A percentile compares a stretch with the other conserved stretches of the same genome.
These are phyloP conservation scores for Malbranchea cinnamomea DNA, from an alignment of 2,329 filamentous ascomycete species.

Conservation along the genomic window DNA sequence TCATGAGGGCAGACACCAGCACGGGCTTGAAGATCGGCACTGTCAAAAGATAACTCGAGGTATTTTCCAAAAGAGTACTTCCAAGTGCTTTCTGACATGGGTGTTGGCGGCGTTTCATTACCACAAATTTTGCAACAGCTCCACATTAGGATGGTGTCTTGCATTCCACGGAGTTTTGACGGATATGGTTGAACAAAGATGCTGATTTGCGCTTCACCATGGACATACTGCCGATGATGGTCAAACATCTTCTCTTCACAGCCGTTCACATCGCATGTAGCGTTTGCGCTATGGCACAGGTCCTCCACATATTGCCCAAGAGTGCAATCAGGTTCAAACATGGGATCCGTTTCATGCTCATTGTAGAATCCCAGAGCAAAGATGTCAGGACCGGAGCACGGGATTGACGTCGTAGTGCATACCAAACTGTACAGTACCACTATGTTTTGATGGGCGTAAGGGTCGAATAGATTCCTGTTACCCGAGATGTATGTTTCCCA, in stretches of 20 bases:
- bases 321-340: constrained; percentile 71
- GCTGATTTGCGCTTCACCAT: constrained; percentile 85
- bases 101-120: constrained; percentile 73
- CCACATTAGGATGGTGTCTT: constrained; percentile 88
- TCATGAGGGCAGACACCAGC: constrained; percentile 76
- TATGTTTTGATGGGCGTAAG: constrained; percentile 91
- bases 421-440: constrained; percentile 88
- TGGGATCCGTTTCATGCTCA: constrained; percentile 58
- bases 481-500: constrained; percentile 93
- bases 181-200: constrained; percentile 70
- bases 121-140: constrained; percentile 87
- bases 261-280: constrained; percentile 65
- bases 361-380: constrained; percentile 87
- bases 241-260: constrained; percentile 83
- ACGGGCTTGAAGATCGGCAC: constrained; percentile 60
- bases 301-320: constrained; percentile 92
- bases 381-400: constrained; percentile 81
- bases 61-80: constrained; percentile 99
- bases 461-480: constrained; percentile 80
- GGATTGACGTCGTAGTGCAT: constrained; percentile 84
- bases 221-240: constrained; percentile 92
- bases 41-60: constrained; percentile 94
- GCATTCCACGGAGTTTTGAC: constrained; percentile 47
- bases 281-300: constrained; percentile 59
- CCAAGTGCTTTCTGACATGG: constrained; percentile 90